Base-by-base conservation (phyloP, 768 basidiomycete species). In the Plicaturopsis crispa region DNA sequence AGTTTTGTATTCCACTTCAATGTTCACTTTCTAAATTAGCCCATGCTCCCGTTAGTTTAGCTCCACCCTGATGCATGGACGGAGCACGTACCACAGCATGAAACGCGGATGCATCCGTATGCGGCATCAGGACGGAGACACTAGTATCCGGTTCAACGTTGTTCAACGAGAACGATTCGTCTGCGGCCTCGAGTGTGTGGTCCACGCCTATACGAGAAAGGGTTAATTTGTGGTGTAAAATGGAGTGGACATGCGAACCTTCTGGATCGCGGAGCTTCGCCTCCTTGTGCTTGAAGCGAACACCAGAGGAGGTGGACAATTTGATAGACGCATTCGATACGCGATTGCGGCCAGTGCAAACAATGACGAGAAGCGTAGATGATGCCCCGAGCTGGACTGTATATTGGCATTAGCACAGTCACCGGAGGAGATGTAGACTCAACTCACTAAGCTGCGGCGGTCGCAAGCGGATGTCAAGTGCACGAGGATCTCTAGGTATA, bases 311-410 rank as follows among this genome's bases (percentile, higher is more conserved):
- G 3, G 75, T 67, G 14, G 67, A 59, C 16, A 88, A 59, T 35
- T 64, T 73, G 31, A 89, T 47, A 6, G 59, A 68, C 11, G 74
- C 72, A 41, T 65, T 66, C 4, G 62, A 55, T n/a, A 86, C 50
- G 17, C 72, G 57, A 50, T 91, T 91, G 30, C 82, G 70, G 8
- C 88, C 83, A 8, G 80, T 77, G 12, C 66, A 72, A n/a, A 91
- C 36, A 3, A 63, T 60, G 21, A 86, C 58, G 40, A 72, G 63
- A 13, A 87, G 56, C 18, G 57, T 67, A 10, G 79, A 65, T 8
- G 70, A 59, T 41, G 66, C 64, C 19, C 80, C 84, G 12, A 88
- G 73, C 53, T 80, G 72, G 43, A 85, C 86, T 88, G 38, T 6
- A 33, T 19, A 45, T 19, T 13, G n/a, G n/a, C n/a, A n/a, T n/a